Base-by-base conservation (phyloP, 768 basidiomycete species). In the Termitomyces titanicus region DNA sequence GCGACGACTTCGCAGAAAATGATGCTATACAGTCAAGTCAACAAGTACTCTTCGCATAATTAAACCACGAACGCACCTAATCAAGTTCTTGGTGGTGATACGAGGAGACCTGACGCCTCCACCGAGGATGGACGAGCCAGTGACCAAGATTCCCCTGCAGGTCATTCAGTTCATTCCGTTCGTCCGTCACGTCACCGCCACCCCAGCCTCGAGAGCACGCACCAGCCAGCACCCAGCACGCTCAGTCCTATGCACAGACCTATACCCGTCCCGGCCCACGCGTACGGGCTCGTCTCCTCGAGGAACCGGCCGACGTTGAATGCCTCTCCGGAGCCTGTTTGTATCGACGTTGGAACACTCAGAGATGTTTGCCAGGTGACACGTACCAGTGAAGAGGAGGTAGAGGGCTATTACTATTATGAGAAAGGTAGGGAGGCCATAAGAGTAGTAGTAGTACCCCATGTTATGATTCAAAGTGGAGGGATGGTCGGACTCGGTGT, bases 1-100 rank as follows among this genome's bases (percentile, higher is more conserved):
- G 96, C 97, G 27, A 99, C 95, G 66, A 98, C 97, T 76, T 98
- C 96, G 71, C 96, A 98, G 79, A 98, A 98, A 66, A 99, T 98
- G 76, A 98, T 94, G 62, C 96, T 98, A 18, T 7, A 8, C 9
- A 17, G 13, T 40, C 24, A 13, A 3, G 22, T 22, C 35, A 38
- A 49, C 5, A 7, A 31, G 49, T 8, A 40, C 10, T 34, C 15
- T 34, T 18, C 34, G 22, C n/a, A 7, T 20, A 3, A n/a, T 17
- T 20, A 35, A 18, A 35, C 6, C 20, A 57, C n/a, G 3, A 43
- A 66, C 80, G 50, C 47, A 93, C 94, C 92, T 94, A 64, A 99
- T 97, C 70, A 98, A 71, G 70, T 99, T 99, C 82, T 99, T 98
- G 18, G 96, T 98, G 47, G 88, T 82, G 52, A 99, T 98, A 61